Base-by-base conservation (phyloP, 2,329 filamentous ascomycete species). In the Emergomyces orientalis region DNA sequence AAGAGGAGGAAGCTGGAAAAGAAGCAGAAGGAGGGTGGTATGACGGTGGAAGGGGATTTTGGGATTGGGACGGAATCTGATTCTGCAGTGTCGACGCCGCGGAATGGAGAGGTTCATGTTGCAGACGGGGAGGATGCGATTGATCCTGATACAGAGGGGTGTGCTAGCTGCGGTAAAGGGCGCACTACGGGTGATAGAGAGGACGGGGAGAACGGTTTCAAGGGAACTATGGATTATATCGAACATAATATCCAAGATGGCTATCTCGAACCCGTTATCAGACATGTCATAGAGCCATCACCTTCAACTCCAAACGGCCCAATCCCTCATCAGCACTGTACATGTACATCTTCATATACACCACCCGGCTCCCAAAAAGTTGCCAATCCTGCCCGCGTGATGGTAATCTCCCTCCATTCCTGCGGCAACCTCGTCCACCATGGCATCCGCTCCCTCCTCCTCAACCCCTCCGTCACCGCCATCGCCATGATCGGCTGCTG, bases 391-490 rank as follows among this genome's bases (percentile, higher is more conserved):
- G 78, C 81, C 64, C 78, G 77, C 11, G 80, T 95, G 45, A 91
- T 97, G 87, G 89, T 93, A 19, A 87, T 97, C 37, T 97, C 94
- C 0, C 90, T 99, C 22, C 94, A 99, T 75, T 97, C 93, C 0
- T 99, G 94, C 72, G 94, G 94, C 34, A 97, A 99, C 69, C 85
- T 99, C n/a, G 89, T 95, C 0, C 94, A 99, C 74, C 92, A 95
- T 72, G 94, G 90, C 11, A 87, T 99, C 63, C 87, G 90, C 17
- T 95, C 93, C 0, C 83, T 99, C 25, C 77, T 92, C 1, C 78
- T 95, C 63, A 97, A 97, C 72, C 88, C 89, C 0, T 84, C 86
- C 4, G 92, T 97, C 62, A 85, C 86, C 39, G 91, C 91, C n/a
- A 88, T 97, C 27, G 93, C 93, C 63, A 92, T 99, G 72, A 91